Base-by-base conservation (phyloP, 192 early-diverging fungal genomes). In the Backusella parvicylindrica region DNA sequence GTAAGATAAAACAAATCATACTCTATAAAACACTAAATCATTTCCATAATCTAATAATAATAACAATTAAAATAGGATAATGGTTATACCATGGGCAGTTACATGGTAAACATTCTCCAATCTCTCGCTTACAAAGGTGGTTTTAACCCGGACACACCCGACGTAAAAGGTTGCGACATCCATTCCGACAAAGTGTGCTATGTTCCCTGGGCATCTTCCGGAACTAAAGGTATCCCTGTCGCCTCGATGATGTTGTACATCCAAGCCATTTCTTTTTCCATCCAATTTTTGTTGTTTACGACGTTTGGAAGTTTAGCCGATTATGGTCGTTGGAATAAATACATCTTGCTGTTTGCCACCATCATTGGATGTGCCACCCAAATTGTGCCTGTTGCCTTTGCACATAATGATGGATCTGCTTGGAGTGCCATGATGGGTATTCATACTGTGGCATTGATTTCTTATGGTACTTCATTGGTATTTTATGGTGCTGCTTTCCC, bases 401-500 rank as follows among this genome's bases (percentile, higher is more conserved):
- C 67, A 9, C 71, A 75, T 21, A 69, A 79, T 38, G 75, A 81
- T 36, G 80, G 75, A 1, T 49, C 67, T 38, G 73, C 73, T 63
- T 81, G 80, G 80, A 74, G 70, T 56, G 80, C 63, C 26, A 81
- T 81, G 80, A 71, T 77, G 75, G 80, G 65, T 63, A 73, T 81
- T 1, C 64, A 67, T 37, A 70, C 63, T 12, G 15, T 81, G 50
- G 75, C 72, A 7, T 74, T 70, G 35, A 81, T 81, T 21, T 60
- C 75, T 26, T 82, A 82, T 64, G 80, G 80, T 72, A 70, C 80
- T 21, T 71, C 76, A 36, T 63, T 82, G 33, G 80, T 82, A 2
- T 82, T 82, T 35, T 82, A 82, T 15, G 80, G 71, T 33, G 80
- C 80, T 23, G 80, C 80, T 68, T 82, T 82, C 50, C 80, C 80